Percentiles rank a stretch among this genome's conserved stretches.
Evolutionary conservation across 78 protist genomes (phyloP).

Genomic region (Bigelowiella natans): DNA sequence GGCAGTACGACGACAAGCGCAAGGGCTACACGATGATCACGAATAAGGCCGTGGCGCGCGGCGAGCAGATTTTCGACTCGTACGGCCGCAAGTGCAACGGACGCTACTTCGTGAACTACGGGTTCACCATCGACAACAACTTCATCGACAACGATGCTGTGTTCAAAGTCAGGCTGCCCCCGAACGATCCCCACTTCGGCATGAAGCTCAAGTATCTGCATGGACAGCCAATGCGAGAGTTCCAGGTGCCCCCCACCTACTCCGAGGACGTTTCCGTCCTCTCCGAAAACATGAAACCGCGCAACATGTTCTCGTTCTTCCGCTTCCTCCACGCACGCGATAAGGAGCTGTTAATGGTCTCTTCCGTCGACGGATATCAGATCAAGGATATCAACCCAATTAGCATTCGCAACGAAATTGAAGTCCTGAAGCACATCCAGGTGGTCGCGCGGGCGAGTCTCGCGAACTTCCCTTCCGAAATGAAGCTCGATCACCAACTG

Average conservation of each 20-base stretch:
- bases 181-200: not conserved
- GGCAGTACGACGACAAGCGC: slow-evolving; percentile 1
- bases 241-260: not conserved
- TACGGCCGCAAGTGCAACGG: slow-evolving; percentile 19
- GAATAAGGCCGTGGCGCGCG: not conserved
- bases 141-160: not conserved
- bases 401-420: not conserved
- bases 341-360: not conserved
- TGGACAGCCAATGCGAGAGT: not conserved
- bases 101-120: slow-evolving; percentile 18
- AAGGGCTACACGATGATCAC: not conserved
- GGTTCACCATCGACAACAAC: slow-evolving; percentile 7
- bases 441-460: not conserved
- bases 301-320: not conserved
- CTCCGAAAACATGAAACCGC: not conserved
- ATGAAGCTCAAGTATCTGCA: not conserved
- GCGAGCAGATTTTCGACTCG: slow-evolving; percentile 8
- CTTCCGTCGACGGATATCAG: not conserved
- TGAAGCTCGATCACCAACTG: not conserved
- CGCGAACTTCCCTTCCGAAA: not conserved
- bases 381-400: not conserved
- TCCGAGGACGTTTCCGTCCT: not conserved
- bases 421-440: not conserved
- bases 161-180: not conserved
- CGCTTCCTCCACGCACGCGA: not conserved